phyloP scores from a whole-genome alignment of 2,329 filamentous ascomycete species.

The Podosphaera leucotricha region DNA sequence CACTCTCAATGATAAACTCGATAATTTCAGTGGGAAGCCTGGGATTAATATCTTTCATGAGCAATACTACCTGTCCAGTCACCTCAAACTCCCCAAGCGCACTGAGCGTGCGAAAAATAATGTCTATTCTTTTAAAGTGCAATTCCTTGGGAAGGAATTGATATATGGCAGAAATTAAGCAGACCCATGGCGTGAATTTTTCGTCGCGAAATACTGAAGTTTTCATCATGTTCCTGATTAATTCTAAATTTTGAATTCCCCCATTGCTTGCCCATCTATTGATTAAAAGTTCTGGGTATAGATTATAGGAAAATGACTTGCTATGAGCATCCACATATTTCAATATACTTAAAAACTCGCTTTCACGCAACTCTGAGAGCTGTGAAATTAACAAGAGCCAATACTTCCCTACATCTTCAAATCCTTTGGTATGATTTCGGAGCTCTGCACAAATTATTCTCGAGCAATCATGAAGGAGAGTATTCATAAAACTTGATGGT shows the following conservation, averaged over 20 bases:
- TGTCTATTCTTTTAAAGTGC: not conserved
- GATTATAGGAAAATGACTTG: not conserved
- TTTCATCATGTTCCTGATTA: not conserved
- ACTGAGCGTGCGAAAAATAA: not conserved
- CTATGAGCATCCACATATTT: not conserved
- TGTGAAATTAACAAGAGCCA: conserved; percentile 1
- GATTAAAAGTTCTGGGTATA: conserved; percentile 1
- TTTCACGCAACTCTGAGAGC: not conserved
- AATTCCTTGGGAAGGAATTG: not conserved
- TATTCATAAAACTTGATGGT: not conserved
- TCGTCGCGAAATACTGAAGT: not conserved
- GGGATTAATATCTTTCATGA: not conserved
- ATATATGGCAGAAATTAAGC: conserved; percentile 1
- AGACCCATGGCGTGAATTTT: not conserved
- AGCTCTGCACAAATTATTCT: not conserved
- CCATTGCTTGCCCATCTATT: not conserved
- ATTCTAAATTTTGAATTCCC: not conserved
- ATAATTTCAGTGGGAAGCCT: not conserved
- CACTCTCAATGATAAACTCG: not conserved
- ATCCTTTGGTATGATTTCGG: not conserved
- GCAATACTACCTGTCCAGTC: not conserved
- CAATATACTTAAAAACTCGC: not conserved
- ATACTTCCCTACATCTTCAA: not conserved
- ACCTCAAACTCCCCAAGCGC: not conserved
- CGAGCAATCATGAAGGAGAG: not conserved